Evolutionary conservation across 306 rosid genomes (phyloP).

Genomic region (Cicer yamashitae): DNA sequence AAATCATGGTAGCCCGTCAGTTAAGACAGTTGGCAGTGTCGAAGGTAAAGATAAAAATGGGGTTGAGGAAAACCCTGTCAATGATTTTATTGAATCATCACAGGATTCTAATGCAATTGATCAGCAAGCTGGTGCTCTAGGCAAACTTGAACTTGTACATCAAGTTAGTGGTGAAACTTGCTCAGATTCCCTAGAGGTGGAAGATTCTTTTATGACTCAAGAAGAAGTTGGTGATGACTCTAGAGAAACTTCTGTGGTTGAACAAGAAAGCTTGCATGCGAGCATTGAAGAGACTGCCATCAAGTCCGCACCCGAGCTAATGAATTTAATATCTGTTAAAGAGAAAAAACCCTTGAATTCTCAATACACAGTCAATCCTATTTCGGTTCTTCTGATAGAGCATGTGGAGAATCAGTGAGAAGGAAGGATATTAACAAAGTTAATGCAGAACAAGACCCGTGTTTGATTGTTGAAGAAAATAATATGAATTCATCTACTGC

Average conservation of each 20-base stretch:
- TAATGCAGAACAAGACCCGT: conserved; percentile 40
- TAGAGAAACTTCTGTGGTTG: conserved; percentile 36
- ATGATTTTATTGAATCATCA: conserved; percentile 39
- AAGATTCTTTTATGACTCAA: conserved; percentile 34
- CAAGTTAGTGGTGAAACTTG: conserved; percentile 31
- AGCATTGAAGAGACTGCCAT: conserved; percentile 31
- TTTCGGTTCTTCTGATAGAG: conserved; percentile 37
- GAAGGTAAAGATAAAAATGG: conserved; percentile 34
- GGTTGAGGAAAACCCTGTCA: conserved; percentile 49
- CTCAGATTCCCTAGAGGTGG: conserved; percentile 40
- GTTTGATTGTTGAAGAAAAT: conserved; percentile 46
- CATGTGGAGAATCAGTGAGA: conserved; percentile 13
- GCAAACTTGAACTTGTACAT: conserved; percentile 35
- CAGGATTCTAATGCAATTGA: conserved; percentile 42
- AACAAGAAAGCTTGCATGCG: conserved; percentile 27
- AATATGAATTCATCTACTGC: conserved; percentile 33
- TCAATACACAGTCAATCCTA: conserved; percentile 13
- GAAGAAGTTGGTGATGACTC: conserved; percentile 45
- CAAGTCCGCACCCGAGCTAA: conserved; percentile 17
- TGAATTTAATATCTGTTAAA: conserved; percentile 22
- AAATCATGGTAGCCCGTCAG: conserved; percentile 36
- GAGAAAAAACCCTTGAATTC: conserved; percentile 35
- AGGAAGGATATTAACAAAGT: conserved; percentile 28
- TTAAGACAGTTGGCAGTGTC: conserved; percentile 35
- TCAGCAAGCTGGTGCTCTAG: conserved; percentile 44